A percentile compares a stretch with the other conserved stretches of the same genome.
phyloP scores from a whole-genome alignment of 169 alveolate genomes.

The Eimeria praecox region DNA sequence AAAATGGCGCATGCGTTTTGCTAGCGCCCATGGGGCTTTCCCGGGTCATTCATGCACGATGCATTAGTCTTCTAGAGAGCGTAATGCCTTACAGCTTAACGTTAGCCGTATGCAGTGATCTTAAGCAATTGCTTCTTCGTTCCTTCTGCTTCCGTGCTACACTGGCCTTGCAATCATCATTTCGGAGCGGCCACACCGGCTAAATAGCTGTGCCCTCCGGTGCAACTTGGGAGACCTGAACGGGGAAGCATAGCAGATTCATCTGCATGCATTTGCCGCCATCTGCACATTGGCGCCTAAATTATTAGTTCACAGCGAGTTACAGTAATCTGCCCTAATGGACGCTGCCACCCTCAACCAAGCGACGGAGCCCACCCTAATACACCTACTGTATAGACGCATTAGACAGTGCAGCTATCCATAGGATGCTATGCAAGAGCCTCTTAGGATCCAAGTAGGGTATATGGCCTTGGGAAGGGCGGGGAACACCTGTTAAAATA shows the following conservation, averaged over 20 bases:
- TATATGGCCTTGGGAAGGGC: not conserved
- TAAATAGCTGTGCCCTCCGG: not conserved
- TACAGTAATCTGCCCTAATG: not conserved
- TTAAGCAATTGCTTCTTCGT: not conserved
- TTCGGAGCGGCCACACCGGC: not conserved
- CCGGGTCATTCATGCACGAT: constrained; percentile 26
- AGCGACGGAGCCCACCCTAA: not conserved
- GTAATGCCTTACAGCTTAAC: not conserved
- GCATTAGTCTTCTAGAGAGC: constrained; percentile 5
- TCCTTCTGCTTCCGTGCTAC: not conserved
- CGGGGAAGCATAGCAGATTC: not conserved
- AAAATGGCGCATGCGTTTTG: not conserved
- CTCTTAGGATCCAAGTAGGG: not conserved
- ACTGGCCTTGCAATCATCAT: not conserved
- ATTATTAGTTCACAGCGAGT: not conserved
- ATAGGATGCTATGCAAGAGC: not conserved
- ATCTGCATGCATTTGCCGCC: not conserved
- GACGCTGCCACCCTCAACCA: not conserved
- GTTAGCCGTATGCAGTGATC: not conserved
- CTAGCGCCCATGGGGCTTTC: constrained; percentile 34
- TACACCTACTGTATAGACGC: not conserved
- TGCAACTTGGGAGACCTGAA: not conserved
- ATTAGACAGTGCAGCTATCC: not conserved
- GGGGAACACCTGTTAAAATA: not conserved
- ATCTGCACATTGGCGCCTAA: not conserved